A percentile compares a stretch with the other conserved stretches of the same genome.
Conservation (phyloP, 2,329 filamentous ascomycete species). For the Aspergillus pseudotamarii region DNA sequence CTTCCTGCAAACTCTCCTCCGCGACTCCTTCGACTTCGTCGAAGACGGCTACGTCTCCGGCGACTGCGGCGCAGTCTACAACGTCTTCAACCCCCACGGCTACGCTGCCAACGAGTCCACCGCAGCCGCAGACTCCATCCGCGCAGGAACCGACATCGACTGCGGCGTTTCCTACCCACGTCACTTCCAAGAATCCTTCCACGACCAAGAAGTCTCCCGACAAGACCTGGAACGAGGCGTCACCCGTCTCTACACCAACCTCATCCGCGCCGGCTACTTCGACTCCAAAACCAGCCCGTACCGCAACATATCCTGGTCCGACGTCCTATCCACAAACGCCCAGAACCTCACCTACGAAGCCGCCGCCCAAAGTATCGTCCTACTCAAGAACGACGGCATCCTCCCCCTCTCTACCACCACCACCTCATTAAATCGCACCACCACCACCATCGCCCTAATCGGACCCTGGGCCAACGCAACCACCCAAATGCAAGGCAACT, state of each 20-base stretch:
- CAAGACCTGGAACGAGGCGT: conserved; percentile 52
- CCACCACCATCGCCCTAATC: conserved; percentile 55
- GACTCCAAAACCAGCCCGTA: conserved; percentile 51
- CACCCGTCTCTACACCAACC: conserved; percentile 52
- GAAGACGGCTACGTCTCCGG: conserved; percentile 63
- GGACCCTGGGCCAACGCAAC: conserved; percentile 63
- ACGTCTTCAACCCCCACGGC: conserved; percentile 61
- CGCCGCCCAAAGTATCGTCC: conserved; percentile 48
- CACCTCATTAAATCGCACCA: conserved; percentile 18
- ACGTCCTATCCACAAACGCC: conserved; percentile 59
- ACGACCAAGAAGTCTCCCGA: conserved; percentile 48
- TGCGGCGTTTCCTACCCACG: conserved; percentile 55
- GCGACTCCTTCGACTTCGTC: conserved; percentile 67
- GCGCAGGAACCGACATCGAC: conserved; percentile 57
- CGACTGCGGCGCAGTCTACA: conserved; percentile 66
- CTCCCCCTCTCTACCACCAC: conserved; percentile 45
- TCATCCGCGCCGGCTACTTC: conserved; percentile 57
- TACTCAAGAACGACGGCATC: conserved; percentile 57
- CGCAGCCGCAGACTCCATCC: conserved; percentile 53
- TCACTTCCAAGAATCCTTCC: conserved; percentile 48
- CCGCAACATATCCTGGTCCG: conserved; percentile 55
- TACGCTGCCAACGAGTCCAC: conserved; percentile 46
- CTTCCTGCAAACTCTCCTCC: conserved; percentile 63
- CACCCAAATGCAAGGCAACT: conserved; percentile 61
- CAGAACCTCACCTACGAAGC: conserved; percentile 61